Base-by-base conservation (phyloP, 164 flowering plant species). In the Chimonanthus salicifolius region DNA sequence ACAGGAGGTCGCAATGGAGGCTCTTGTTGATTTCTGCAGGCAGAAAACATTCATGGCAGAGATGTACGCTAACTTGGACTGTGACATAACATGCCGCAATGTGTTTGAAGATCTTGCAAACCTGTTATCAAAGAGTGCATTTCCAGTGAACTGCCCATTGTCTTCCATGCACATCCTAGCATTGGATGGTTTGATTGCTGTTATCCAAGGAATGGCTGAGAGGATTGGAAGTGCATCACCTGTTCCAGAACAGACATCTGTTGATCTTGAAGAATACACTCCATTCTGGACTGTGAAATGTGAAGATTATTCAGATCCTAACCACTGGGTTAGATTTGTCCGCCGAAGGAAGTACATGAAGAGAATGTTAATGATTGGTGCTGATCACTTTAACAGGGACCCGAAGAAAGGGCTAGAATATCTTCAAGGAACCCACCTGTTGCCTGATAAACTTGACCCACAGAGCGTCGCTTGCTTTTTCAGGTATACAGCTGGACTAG, bases 21-120 rank as follows among this genome's bases (percentile, higher is more conserved):
- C 83, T 71, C 82, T 83, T 62, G 85, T 83, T 43, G 85, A 83
- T 70, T 81, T 83, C 73, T 83, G 83, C 78, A 73, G 83, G 81
- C 85, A 81, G 75, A 78, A 74, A 33, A 43, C 78, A 49, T 83
- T 83, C 76, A 79, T 80, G 82, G 76, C 72, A 3, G 85, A 83
- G 79, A 81, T 83, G 85, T 83, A 81, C 68, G 85, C 85, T 18
- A 83, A 83, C 75, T 79, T 83, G 68, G 85, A 83, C 65, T 83
- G 82, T 77, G 85, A 81, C 63, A 81, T 83, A 54, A 75, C 82
- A 6, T 81, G 85, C 72, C 69, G 65, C 50, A 80, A 83, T 63
- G 78, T 76, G 5, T 83, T 80, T 73, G 85, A 80, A 76, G 83
- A 83, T 47, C 82, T 83, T 49, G 82, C 83, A 7, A 77, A 80